Conservation (phyloP, 352 stramenopile genomes). For the Phytophthora boehmeriae region DNA sequence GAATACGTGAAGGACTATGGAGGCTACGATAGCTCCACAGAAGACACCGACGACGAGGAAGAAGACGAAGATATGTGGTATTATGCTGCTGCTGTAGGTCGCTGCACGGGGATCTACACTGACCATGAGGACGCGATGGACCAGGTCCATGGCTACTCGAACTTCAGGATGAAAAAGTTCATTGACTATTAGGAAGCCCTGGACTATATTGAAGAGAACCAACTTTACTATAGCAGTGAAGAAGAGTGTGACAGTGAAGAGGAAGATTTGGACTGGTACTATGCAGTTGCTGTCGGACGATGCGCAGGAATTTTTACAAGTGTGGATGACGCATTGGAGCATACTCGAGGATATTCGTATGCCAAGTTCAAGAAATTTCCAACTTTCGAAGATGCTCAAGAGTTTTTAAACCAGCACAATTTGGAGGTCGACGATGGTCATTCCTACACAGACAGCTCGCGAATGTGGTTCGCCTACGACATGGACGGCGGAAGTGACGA, state of each 20-base stretch:
- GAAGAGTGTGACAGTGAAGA: conserved; percentile 20
- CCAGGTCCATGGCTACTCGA: no score
- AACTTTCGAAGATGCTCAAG: conserved; percentile 41
- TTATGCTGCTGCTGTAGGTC: neutral
- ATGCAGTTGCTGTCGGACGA: no score
- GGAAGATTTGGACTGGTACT: no score
- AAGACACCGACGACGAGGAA: no score
- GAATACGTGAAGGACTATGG: conserved; percentile 14
- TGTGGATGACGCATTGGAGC: no score
- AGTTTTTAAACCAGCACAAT: conserved; percentile 33
- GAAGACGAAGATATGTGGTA: no score
- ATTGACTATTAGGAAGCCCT: neutral
- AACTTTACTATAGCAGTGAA: no score
- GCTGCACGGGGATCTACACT: no score
- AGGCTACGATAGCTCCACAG: no score
- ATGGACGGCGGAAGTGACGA: neutral
- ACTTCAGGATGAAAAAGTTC: neutral
- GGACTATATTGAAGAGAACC: no score
- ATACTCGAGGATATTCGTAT: conserved; percentile 42
- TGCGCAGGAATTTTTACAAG: no score
- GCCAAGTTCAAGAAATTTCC: conserved; percentile 53
- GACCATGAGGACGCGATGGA: no score
- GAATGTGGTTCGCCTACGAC: neutral
- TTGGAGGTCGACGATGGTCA: neutral
- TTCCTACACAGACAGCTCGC: conserved; percentile 3